Evolutionary conservation across 306 rosid genomes (phyloP).

Genomic region (Castanea mollissima): DNA sequence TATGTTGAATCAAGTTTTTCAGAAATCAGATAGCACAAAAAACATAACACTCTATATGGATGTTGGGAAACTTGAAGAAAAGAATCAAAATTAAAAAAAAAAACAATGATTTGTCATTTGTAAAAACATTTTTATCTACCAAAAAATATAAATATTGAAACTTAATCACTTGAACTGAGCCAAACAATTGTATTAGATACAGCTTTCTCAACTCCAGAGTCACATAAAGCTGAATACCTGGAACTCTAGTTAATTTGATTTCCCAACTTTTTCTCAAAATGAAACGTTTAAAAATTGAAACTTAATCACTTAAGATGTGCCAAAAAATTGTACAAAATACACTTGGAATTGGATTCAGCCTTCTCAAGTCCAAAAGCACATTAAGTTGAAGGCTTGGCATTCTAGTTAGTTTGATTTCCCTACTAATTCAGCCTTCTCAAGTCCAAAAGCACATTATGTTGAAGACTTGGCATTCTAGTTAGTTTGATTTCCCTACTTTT

Average conservation of each 20-base stretch:
- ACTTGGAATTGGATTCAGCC: not conserved
- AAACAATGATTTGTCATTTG: not conserved
- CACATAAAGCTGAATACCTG: not conserved
- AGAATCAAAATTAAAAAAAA: not conserved
- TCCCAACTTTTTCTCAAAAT: not conserved
- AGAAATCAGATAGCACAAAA: not conserved
- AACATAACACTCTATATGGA: not conserved
- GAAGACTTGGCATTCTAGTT: not conserved
- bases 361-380: not conserved
- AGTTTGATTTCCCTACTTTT: not conserved
- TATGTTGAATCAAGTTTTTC: not conserved
- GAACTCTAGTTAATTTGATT: not conserved
- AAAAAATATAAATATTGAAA: not conserved
- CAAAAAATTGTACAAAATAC: not conserved
- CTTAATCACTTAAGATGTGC: not conserved
- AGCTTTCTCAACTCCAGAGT: not conserved
- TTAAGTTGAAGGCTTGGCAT: not conserved
- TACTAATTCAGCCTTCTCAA: not conserved
- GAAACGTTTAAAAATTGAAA: not conserved
- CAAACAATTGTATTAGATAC: not conserved
- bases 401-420: not conserved
- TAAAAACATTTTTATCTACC: not conserved
- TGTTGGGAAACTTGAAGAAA: not conserved
- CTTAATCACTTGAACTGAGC: not conserved
- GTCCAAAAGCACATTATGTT: not conserved